A percentile compares a stretch with the other conserved stretches of the same genome.
phyloP scores from a whole-genome alignment of 192 early-diverging fungal genomes.

The Mortierella antarctica region DNA sequence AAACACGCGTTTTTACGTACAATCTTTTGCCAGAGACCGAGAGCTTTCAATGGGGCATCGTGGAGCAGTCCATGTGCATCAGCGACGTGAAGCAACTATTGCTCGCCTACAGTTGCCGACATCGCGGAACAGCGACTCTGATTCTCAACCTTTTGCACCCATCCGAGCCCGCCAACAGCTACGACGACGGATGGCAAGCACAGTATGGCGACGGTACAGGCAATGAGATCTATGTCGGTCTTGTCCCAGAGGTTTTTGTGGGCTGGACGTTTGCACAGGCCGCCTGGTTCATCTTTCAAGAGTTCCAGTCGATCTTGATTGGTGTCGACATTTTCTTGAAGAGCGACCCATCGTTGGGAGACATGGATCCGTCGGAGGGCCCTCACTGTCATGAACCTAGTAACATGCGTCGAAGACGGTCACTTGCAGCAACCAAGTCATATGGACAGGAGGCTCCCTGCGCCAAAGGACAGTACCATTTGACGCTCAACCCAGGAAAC shows the following conservation, averaged over 20 bases:
- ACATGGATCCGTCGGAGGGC: background rate
- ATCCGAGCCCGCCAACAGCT: constrained; percentile 60
- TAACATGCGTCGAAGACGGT: background rate
- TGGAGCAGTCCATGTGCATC: constrained; percentile 61
- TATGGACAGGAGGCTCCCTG: background rate
- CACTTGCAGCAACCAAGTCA: background rate
- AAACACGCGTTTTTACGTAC: constrained; percentile 68
- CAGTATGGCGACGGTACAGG: constrained; percentile 77
- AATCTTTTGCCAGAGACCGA: constrained; percentile 72
- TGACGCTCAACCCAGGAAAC: constrained; percentile 72
- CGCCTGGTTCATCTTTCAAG: constrained; percentile 58
- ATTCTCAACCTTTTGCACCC: constrained; percentile 74
- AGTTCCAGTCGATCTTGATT: constrained; percentile 43
- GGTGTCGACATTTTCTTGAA: constrained; percentile 47
- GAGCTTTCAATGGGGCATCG: constrained; percentile 66
- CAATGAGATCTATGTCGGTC: constrained; percentile 70
- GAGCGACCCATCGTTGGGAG: background rate
- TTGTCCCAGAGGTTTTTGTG: constrained; percentile 65
- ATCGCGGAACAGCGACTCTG: constrained; percentile 66
- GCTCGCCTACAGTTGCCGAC: constrained; percentile 66
- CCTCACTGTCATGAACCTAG: constrained; percentile 15
- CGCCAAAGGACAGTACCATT: constrained; percentile 40
- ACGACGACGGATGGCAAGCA: constrained; percentile 72
- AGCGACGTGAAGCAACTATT: constrained; percentile 63
- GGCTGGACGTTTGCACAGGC: constrained; percentile 69